Evolutionary conservation across 306 rosid species (phyloP), one percentile per base, ranked within the genome.

Genomic region (Castanea mollissima): DNA sequence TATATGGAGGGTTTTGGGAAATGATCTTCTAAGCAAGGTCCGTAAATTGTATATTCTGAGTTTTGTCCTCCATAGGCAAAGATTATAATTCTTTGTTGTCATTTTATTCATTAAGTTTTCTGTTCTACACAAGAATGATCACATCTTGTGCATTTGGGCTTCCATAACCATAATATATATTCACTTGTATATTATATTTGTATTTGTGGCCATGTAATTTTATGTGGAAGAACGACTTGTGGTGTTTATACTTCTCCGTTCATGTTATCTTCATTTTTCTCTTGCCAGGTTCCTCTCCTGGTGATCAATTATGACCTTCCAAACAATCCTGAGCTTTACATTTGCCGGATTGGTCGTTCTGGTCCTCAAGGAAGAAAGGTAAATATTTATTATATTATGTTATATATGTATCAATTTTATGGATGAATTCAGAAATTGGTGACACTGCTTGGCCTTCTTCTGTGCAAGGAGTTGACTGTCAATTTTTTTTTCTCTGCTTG

Each of bases 321-420:
- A 41, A 95, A 95, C 84, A 95, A 95, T 82, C 98, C 96, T 70
- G 98, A 95, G 80, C 91, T 95, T 68, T 95, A 93, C 87, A 95
- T 95, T 77, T 96, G 91, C 80, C 88, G 96, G 21, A 95, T 95
- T 74, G 98, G 98, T 59, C 91, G 96, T 12, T 95, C 99, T 83
- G 99, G 98, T 74, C 99, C 98, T 71, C 93, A 92, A 85, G 99
- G 98, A 34, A 93, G 99, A 80, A 95, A 95, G 98, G 99, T 95
- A 8, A 8, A 41, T 41, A 90, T 71, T 69, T 73, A 12, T 68
- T 27, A 21, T 34, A 4, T 64, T 5, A 12, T 52, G 19, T 25
- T 41, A 41, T 41, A 41, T 41, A 41, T 6, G 1, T 31, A 2
- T 65, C 5, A 7, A 23, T 6, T 35, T 12, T n/a, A 27, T 27